Conservation (phyloP, 140 eudicot genomes). For the Stevia rebaudiana region DNA sequence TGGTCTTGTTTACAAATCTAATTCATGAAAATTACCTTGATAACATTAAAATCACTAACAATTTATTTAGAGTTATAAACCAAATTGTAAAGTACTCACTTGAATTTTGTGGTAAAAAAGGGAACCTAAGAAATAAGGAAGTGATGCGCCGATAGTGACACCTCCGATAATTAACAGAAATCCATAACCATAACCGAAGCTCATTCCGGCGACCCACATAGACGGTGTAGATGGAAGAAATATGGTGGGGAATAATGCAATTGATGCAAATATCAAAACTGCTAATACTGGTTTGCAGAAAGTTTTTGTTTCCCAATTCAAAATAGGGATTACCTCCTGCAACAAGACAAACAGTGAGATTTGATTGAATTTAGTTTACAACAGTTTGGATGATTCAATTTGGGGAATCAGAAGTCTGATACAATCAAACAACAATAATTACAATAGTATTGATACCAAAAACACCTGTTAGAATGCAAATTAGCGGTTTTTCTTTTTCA, state of each 20-base stretch:
- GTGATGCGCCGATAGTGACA: conserved; percentile 55
- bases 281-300: conserved; percentile 72
- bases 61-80: background rate
- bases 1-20: background rate
- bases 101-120: conserved; percentile 70
- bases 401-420: background rate
- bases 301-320: conserved; percentile 75
- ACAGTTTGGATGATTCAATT: background rate
- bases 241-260: conserved; percentile 67
- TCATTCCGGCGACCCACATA: conserved; percentile 98
- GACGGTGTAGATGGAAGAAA: conserved; percentile 85
- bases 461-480: background rate
- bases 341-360: background rate
- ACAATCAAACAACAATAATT: background rate
- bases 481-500: background rate
- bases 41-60: background rate
- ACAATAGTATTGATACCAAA: background rate
- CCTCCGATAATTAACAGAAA: conserved; percentile 63
- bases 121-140: conserved; percentile 76
- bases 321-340: conserved; percentile 73
- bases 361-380: background rate
- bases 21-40: background rate
- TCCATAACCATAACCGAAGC: conserved; percentile 88
- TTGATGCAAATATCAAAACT: conserved; percentile 57
- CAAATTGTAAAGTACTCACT: conserved; percentile 33